These are phyloP conservation scores for Oryza australiensis DNA, from an alignment of 176 grass and related monocot genomes.

Conservation along the genomic window DNA sequence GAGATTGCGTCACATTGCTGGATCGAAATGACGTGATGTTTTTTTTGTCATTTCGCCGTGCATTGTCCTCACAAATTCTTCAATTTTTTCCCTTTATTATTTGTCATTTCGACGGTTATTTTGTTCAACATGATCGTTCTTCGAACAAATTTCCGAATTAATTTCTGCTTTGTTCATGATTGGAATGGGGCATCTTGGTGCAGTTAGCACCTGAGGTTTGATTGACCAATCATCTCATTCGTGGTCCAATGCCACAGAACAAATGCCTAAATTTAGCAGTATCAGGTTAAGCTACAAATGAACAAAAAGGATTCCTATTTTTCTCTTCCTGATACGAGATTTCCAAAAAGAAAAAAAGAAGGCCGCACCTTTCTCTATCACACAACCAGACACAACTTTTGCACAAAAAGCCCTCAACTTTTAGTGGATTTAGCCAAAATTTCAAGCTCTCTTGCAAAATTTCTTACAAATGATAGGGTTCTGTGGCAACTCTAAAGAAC, in stretches of 20 bases:
- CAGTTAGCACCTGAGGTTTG: not conserved
- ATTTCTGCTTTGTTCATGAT: not conserved
- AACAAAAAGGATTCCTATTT: conserved; percentile 13
- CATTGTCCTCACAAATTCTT: conserved; percentile 26
- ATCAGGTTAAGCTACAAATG: conserved; percentile 23
- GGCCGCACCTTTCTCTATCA: conserved; percentile 38
- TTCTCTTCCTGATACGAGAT: not conserved
- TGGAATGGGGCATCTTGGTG: not conserved
- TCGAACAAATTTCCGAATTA: not conserved
- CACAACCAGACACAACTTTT: conserved; percentile 26
- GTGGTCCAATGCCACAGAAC: conserved; percentile 25
- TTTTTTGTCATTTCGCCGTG: conserved; percentile 17
- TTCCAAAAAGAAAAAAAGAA: conserved; percentile 6
- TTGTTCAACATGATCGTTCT: conserved; percentile 17
- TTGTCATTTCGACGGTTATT: not conserved
- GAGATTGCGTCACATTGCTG: conserved; percentile 44
- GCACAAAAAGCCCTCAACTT: conserved; percentile 27
- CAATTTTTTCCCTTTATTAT: not conserved
- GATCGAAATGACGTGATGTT: conserved; percentile 53
- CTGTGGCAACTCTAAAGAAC: conserved; percentile 5
- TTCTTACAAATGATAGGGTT: conserved; percentile 9
- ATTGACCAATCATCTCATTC: conserved; percentile 22
- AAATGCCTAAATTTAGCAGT: conserved; percentile 42
- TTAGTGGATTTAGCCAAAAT: conserved; percentile 16
- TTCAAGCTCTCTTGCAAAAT: conserved; percentile 13